Base-by-base conservation (phyloP, 2,329 filamentous ascomycete genomes). In the Colletotrichum tamarilloi region DNA sequence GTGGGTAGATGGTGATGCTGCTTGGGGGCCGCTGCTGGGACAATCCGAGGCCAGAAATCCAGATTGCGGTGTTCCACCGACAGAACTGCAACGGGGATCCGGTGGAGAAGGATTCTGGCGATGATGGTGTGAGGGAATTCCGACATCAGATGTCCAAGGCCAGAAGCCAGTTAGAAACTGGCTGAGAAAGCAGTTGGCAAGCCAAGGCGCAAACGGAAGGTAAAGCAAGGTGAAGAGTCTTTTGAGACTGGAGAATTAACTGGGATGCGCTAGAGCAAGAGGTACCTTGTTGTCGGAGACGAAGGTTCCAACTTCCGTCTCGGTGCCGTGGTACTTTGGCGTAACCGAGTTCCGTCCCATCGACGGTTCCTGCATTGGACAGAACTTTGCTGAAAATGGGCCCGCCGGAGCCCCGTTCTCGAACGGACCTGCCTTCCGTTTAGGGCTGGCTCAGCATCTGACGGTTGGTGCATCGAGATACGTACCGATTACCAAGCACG, bases 111-210 rank as follows among this genome's bases (percentile, higher is more conserved):
- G 35, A 35, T n/a, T 19, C 55, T 65, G 24, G 38, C 46, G 32
- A 53, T 65, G 70, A 73, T 49, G 70, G 70, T 73, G 70, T 73
- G 70, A 73, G 70, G 70, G 59, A 73, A 62, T 69, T 70, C 68
- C 63, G 22, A 1, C 58, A 7, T 24, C 35, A 28, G 19, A 11
- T 49, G 42, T 49, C 19, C 42, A 22, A 55, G 52, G 56, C 56
- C 63, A 52, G 19, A n/a, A 49, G 53, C 42, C 55, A 55, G 49
- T 56, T 14, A 19, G 30, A 26, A 46, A 22, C 30, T 26, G 57
- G 70, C 59, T 60, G 65, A 72, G 52, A 32, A 59, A 73, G 60
- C 53, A 26, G 60, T 49, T 38, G 55, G 64, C 66, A 60, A 56
- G 63, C 38, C 22, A 12, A 49, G 52, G 35, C 16, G 35, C 59